A percentile compares a stretch with the other conserved stretches of the same genome.
Evolutionary conservation across 208 protist genomes (phyloP).

Genomic region (Entamoeba dispar): DNA sequence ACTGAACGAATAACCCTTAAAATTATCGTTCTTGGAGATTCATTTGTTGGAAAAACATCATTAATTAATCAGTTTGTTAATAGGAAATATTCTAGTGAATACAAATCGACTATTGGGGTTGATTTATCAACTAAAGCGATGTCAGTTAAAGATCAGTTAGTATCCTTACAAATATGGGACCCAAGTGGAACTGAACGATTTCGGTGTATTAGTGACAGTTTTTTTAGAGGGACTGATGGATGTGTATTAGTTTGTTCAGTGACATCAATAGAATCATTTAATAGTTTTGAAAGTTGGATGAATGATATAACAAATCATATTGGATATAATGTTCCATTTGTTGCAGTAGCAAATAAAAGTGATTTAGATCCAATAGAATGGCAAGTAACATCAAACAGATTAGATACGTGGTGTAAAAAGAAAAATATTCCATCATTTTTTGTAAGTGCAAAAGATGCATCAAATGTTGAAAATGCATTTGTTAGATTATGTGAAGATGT

Average conservation of each 20-base stretch:
- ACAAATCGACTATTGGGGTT: not conserved
- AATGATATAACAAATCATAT: not conserved
- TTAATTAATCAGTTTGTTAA: not conserved
- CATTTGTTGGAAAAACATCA: not conserved
- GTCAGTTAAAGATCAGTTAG: not conserved
- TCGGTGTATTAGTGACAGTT: not conserved
- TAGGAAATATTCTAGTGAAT: not conserved
- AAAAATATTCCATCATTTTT: not conserved
- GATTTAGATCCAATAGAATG: not conserved
- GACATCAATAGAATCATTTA: not conserved
- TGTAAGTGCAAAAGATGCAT: not conserved
- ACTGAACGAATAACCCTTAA: not conserved
- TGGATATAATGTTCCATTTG: not conserved
- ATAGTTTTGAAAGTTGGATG: not conserved
- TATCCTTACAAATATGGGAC: not conserved
- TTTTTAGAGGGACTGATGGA: not conserved
- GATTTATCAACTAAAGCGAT: not conserved
- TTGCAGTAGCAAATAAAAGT: not conserved
- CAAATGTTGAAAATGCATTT: not conserved
- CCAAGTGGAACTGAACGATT: not conserved
- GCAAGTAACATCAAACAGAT: not conserved
- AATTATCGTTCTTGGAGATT: not conserved
- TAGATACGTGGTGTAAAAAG: not conserved
- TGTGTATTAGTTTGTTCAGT: not conserved
- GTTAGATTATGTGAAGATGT: too few relatives aligned